phyloP scores from a whole-genome alignment of 2,329 filamentous ascomycete genomes.

The Curvularia hawaiiensis region DNA sequence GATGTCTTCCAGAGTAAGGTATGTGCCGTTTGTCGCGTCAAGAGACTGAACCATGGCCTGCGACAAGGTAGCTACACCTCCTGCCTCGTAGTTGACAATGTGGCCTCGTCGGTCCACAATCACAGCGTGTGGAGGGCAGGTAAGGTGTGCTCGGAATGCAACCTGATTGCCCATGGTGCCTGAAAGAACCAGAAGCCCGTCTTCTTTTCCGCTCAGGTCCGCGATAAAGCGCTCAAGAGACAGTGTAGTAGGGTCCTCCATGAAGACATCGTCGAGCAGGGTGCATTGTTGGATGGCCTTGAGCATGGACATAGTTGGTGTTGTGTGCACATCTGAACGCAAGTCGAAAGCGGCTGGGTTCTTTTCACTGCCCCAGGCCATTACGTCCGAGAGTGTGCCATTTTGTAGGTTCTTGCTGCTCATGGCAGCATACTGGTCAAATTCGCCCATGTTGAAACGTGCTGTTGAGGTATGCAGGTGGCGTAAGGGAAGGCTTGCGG shows the following conservation, averaged over 20 bases:
- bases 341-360: conserved; percentile 63
- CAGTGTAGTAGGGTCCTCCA: conserved; percentile 79
- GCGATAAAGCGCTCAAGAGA: conserved; percentile 78
- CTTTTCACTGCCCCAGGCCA: conserved; percentile 47
- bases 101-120: conserved; percentile 81
- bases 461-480: conserved; percentile 23
- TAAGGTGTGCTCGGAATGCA: conserved; percentile 76
- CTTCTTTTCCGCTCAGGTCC: conserved; percentile 73
- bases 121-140: conserved; percentile 78
- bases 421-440: conserved; percentile 39
- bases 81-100: conserved; percentile 72
- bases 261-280: conserved; percentile 82
- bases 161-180: conserved; percentile 97
- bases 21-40: conserved; percentile 69
- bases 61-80: conserved; percentile 71
- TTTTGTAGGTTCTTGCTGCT: conserved; percentile 25
- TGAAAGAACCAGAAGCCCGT: conserved; percentile 79
- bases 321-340: conserved; percentile 53
- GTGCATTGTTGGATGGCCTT: conserved; percentile 74
- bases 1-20: conserved; percentile 80
- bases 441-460: conserved; percentile 38
- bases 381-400: conserved; percentile 19
- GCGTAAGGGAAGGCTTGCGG: conserved; percentile 15
- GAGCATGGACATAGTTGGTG: conserved; percentile 70
- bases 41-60: conserved; percentile 73